Percentiles rank a stretch among this genome's conserved stretches.
phyloP scores from a whole-genome alignment of 2,329 filamentous ascomycete genomes.

The Apiospora arundinis region DNA sequence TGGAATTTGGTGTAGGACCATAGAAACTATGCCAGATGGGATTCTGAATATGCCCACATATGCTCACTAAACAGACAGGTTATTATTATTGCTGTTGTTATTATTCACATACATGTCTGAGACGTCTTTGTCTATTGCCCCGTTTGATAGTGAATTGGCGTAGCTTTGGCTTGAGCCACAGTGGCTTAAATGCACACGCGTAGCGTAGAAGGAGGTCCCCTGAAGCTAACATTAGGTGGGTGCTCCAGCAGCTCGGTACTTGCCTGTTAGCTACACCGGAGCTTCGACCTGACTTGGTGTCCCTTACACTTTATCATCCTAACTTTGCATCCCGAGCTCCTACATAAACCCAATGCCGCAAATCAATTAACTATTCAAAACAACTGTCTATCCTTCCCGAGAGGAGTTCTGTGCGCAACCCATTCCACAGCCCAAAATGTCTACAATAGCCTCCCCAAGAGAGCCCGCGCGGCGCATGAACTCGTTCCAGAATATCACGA shows the following conservation, averaged over 20 bases:
- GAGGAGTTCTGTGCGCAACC: not conserved
- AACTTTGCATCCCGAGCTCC: not conserved
- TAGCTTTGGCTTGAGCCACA: not conserved
- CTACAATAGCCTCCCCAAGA: constrained; percentile 68
- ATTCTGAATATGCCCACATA: not conserved
- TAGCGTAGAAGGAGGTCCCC: not conserved
- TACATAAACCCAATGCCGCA: not conserved
- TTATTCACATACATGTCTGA: not conserved
- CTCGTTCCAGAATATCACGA: constrained; percentile 57
- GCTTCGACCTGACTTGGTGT: not conserved
- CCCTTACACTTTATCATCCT: not conserved
- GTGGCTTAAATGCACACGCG: not conserved
- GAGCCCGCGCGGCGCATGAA: constrained; percentile 63
- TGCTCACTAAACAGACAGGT: not conserved
- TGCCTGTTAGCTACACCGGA: not conserved
- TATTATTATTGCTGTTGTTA: no score
- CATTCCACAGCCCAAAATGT: constrained; percentile 52
- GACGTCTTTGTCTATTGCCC: not conserved
- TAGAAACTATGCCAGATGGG: not conserved
- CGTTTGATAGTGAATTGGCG: not conserved
- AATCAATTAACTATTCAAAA: not conserved
- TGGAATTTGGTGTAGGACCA: not conserved
- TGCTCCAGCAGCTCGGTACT: not conserved
- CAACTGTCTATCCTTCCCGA: not conserved
- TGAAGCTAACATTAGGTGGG: not conserved